These are phyloP conservation scores for Phytophthora megakarya DNA, from an alignment of 352 stramenopile species.

Conservation along the genomic window DNA sequence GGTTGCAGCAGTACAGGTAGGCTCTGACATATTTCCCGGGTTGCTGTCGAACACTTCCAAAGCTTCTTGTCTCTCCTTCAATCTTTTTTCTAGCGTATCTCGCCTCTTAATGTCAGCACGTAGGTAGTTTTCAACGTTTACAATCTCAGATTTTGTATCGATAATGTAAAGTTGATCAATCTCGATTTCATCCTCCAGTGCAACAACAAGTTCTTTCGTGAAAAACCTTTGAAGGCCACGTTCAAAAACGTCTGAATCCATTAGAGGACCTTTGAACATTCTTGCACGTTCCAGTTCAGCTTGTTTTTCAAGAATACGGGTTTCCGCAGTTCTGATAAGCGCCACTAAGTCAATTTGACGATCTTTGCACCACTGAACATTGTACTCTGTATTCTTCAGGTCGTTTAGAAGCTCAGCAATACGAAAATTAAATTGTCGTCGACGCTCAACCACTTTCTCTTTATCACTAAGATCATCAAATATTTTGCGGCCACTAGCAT, in stretches of 20 bases:
- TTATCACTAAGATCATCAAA: conserved; percentile 62
- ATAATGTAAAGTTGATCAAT: conserved; percentile 88
- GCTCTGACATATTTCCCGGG: conserved; percentile 19
- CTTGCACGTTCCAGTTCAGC: conserved; percentile 70
- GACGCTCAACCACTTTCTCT: conserved; percentile 56
- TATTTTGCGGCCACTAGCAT: conserved; percentile 17
- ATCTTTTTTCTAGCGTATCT: conserved; percentile 32
- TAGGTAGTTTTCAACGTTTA: conserved; percentile 77
- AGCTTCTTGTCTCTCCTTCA: conserved; percentile 50
- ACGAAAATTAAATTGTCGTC: conserved; percentile 79
- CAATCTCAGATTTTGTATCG: conserved; percentile 73
- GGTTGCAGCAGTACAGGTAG: conserved; percentile 19
- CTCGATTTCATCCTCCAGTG: conserved; percentile 81
- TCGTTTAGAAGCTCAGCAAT: conserved; percentile 62
- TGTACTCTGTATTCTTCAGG: conserved; percentile 71
- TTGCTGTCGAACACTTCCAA: conserved; percentile 57
- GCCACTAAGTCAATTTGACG: conserved; percentile 71
- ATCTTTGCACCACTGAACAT: conserved; percentile 78
- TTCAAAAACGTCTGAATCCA: conserved; percentile 82
- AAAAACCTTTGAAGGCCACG: conserved; percentile 77
- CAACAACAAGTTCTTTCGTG: conserved; percentile 74
- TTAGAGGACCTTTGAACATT: conserved; percentile 71
- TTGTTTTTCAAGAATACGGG: conserved; percentile 80
- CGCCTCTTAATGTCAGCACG: conserved; percentile 55
- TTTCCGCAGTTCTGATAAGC: conserved; percentile 67